A percentile compares a stretch with the other conserved stretches of the same genome.
These are phyloP conservation scores for Drosera spatulata DNA, from an alignment of 179 eudicot species.

Conservation along the genomic window DNA sequence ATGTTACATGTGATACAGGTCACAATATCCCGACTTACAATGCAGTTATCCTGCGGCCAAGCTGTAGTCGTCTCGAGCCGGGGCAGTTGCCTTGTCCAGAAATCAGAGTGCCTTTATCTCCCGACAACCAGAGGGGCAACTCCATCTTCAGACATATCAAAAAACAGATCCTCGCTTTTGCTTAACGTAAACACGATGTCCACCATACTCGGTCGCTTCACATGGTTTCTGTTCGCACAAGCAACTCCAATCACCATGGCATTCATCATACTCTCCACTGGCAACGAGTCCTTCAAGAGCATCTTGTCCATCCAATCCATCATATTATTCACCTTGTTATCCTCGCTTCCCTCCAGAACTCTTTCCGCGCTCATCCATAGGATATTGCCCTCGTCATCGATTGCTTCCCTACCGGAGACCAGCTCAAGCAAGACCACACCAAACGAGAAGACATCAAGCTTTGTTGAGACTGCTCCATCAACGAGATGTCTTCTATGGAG, in stretches of 20 bases:
- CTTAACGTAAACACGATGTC: constrained; percentile 83
- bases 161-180: constrained; percentile 63
- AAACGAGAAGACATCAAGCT: constrained; percentile 74
- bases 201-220: constrained; percentile 73
- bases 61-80: too few relatives aligned
- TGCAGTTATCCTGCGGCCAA: too few relatives aligned
- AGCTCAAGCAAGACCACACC: constrained; percentile 89
- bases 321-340: constrained; percentile 23
- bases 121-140: constrained; percentile 33
- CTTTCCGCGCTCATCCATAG: constrained; percentile 37
- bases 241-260: constrained; percentile 58
- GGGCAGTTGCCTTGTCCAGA: too few relatives aligned
- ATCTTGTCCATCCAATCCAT: constrained; percentile 42
- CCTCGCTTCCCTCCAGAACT: constrained; percentile 43
- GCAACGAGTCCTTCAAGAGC: constrained; percentile 26
- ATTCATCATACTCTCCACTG: constrained; percentile 40
- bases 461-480: constrained; percentile 79
- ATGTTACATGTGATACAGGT: too few relatives aligned
- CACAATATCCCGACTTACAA: too few relatives aligned
- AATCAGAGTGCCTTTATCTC: constrained; percentile 20
- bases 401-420: constrained; percentile 56
- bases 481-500: constrained; percentile 64
- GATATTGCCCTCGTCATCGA: constrained; percentile 46
- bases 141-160: constrained; percentile 42
- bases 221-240: constrained; percentile 53